A percentile compares a stretch with the other conserved stretches of the same genome.
phyloP scores from a whole-genome alignment of 345 rosid species.

The Brassica incana region DNA sequence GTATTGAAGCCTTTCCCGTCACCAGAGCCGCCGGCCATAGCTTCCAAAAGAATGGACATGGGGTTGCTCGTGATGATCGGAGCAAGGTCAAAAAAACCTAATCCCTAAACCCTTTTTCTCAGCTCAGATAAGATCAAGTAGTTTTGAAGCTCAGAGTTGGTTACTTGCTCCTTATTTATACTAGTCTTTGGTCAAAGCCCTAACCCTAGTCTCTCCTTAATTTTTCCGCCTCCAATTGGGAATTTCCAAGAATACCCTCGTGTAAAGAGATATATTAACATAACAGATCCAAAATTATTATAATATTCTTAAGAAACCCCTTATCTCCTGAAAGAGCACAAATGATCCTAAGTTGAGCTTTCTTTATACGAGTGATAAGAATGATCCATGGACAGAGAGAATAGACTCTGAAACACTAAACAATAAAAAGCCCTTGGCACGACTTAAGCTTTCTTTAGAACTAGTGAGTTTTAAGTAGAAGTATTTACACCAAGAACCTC shows the following conservation, averaged over 20 bases:
- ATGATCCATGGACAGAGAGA: not conserved
- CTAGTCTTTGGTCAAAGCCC: not conserved
- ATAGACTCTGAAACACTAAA: not conserved
- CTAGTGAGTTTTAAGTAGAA: conserved; percentile 7
- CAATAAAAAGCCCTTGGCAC: not conserved
- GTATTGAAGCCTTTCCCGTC: conserved; percentile 22
- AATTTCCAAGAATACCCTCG: conserved; percentile 30
- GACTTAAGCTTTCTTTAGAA: not conserved
- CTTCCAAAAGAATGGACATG: conserved; percentile 22
- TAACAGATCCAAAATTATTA: not conserved
- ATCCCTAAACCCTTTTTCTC: conserved; percentile 25
- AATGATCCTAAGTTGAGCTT: not conserved
- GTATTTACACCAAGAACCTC: conserved; percentile 18
- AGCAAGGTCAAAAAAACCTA: not conserved
- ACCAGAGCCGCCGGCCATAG: conserved; percentile 53
- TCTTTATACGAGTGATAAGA: not conserved
- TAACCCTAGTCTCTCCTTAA: not conserved
- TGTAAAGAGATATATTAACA: not conserved
- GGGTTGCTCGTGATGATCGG: conserved; percentile 38
- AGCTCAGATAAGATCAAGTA: conserved; percentile 96
- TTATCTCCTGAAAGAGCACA: not conserved
- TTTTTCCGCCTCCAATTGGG: not conserved
- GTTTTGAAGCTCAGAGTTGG: not conserved
- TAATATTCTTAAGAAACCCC: conserved; percentile 3
- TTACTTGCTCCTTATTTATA: conserved; percentile 22